Base-by-base conservation (phyloP, 1,139 yeast species). In the Geotrichum macrosporum region DNA sequence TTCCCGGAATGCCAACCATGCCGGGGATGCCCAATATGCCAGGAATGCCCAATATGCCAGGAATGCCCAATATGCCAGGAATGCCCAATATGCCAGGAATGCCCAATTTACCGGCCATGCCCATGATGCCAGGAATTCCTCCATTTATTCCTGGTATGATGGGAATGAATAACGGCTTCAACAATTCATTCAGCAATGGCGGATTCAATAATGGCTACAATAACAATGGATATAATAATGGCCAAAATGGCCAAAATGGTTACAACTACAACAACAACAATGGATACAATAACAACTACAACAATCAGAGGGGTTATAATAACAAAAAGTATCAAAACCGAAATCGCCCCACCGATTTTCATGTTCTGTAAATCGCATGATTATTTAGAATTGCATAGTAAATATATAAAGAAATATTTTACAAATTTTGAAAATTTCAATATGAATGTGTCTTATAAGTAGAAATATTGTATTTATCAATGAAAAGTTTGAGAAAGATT, bases 1-100 rank as follows among this genome's bases (percentile, higher is more conserved):
- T 53, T 57, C 58, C 58, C 5, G 48, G 39, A 26, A 54, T 54
- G 52, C 56, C 57, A 16, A 33, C 33, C 30, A 52, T 52, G 50
- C 56, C 57, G 1, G 46, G 46, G 2, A 52, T 50, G 50, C 45
- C 50, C n/a, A n/a, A n/a, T n/a, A n/a, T 16, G n/a, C n/a, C n/a
- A n/a, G 38, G 30, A 12, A 52, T 52, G 54, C 54, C 52, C 18
- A 43, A 40, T 46, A 50, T 50, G 53, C 53, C 52, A n/a, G 50
- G 46, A 5, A 44, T 36, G 34, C 41, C 43, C 12, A 35, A 32
- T 36, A 48, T 40, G 41, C 35, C 35, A 10, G 51, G 51, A 3
- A 46, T 48, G 50, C 48, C 50, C 27, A 6, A 13, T 5, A 30
- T 30, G 34, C 35, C 35, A 9, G 6, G n/a, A n/a, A n/a, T n/a